Percentiles rank a stretch among this genome's conserved stretches.
These are phyloP conservation scores for Dillenia suffruticosa DNA, from an alignment of 164 flowering plant species.

Conservation along the genomic window DNA sequence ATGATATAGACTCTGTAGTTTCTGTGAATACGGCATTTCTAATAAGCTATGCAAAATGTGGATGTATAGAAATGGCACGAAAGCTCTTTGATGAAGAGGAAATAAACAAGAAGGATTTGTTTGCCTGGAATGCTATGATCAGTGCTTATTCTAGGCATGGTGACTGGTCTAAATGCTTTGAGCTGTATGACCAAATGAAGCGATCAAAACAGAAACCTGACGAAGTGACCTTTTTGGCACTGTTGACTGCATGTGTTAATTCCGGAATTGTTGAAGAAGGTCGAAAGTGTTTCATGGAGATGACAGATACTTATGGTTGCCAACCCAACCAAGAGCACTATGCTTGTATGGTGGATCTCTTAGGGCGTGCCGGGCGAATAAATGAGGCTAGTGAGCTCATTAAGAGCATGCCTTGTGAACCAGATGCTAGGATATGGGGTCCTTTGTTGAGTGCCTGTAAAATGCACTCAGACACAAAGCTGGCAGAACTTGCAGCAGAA, in stretches of 20 bases:
- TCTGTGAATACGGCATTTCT: constrained; percentile 43
- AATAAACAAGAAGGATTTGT: constrained; percentile 31
- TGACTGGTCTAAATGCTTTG: constrained; percentile 33
- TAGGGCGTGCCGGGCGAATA: constrained; percentile 49
- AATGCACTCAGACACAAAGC: constrained; percentile 24
- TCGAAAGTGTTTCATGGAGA: constrained; percentile 40
- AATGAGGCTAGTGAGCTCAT: constrained; percentile 46
- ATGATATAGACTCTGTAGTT: constrained; percentile 19
- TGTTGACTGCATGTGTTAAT: constrained; percentile 59
- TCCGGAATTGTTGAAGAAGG: constrained; percentile 57
- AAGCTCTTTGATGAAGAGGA: constrained; percentile 45
- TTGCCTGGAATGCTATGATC: constrained; percentile 62
- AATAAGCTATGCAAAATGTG: constrained; percentile 57
- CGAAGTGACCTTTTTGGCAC: constrained; percentile 45
- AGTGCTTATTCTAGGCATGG: constrained; percentile 59
- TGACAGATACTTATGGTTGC: constrained; percentile 34
- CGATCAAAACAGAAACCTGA: constrained; percentile 37
- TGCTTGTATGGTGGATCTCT: constrained; percentile 67
- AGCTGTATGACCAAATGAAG: constrained; percentile 38
- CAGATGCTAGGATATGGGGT: constrained; percentile 58
- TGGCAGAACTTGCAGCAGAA: constrained; percentile 49
- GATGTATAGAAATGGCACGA: constrained; percentile 51
- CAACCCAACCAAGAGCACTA: constrained; percentile 60
- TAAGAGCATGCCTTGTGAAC: constrained; percentile 37
- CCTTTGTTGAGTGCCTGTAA: constrained; percentile 59